Evolutionary conservation across 164 flowering plant species (phyloP), one percentile per base, ranked within the genome.

Genomic region (Vitis vinifera): DNA sequence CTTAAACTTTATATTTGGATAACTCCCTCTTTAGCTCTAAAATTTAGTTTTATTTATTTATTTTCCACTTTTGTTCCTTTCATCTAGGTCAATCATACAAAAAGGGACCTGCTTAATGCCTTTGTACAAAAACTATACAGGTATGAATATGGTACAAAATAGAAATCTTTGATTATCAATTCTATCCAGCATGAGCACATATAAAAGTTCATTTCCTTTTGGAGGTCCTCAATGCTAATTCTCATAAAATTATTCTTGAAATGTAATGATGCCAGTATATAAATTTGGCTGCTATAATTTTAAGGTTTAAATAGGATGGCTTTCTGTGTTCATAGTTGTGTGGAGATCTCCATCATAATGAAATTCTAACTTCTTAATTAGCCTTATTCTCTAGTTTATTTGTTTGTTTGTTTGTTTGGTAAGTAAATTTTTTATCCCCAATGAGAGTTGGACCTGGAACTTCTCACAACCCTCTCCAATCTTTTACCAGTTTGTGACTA

Each of bases 51-150:
- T 48, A 3, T 23, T 19, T 44, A 31, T 67, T 52, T 51, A 8
- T 59, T 51, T 51, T 58, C 19, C 55, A 9, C 27, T 19, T 9
- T 23, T 59, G 17, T 57, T 17, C 58, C 51, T 8, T 65, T 57
- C 9, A 7, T 53, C 23, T 51, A 85, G 89, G 87, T 86, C 49
- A 86, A 84, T 65, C 79, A 82, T 61, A 67, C 78, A 23, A 86
- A 84, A 61, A 76, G 85, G 59, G 80, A 80, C 14, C 83, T 86
- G 29, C 84, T 76, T 66, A 73, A 58, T 62, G 73, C 69, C 52
- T 79, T 84, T 50, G 82, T 86, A 17, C 67, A 80, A 55, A 79
- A 76, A 7, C 68, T 86, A 16, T 86, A 84, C 82, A 80, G 86
- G 88, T 85, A 76, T 27, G n/a, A 30, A 8, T 30, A 29, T 30